Evolutionary conservation across 1,284 basidiomycete species (phyloP).

Genomic region (Trametes versicolor): DNA sequence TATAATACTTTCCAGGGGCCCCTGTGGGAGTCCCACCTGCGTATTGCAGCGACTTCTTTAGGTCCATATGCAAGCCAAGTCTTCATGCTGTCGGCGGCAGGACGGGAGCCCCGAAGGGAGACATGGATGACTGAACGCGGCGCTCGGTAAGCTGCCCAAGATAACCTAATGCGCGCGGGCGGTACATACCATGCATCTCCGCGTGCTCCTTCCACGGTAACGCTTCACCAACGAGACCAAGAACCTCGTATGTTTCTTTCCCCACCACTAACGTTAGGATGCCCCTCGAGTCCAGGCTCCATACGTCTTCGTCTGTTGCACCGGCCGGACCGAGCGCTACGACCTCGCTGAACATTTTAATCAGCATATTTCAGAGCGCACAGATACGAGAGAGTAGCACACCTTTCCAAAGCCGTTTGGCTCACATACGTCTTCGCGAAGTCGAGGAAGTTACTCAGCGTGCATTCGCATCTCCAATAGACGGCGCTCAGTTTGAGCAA

Average conservation of each 20-base stretch:
- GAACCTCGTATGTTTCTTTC: slow-evolving; percentile 62
- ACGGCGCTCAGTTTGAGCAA: slow-evolving; percentile 52
- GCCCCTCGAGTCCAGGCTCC: slow-evolving; percentile 71
- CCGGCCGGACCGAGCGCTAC: slow-evolving; percentile 46
- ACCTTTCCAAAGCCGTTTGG: slow-evolving; percentile 37
- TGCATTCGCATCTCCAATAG: slow-evolving; percentile 53
- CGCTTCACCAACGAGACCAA: slow-evolving; percentile 63
- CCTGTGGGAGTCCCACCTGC: slow-evolving; percentile 4
- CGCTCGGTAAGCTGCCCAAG: not conserved
- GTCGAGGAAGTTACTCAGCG: slow-evolving; percentile 53
- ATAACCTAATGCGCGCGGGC: not conserved
- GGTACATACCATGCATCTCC: slow-evolving; percentile 59
- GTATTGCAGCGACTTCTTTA: slow-evolving; percentile 7
- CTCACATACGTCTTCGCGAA: slow-evolving; percentile 40
- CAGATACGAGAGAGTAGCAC: not conserved
- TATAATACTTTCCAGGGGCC: slow-evolving; percentile 5
- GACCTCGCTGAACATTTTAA: slow-evolving; percentile 9
- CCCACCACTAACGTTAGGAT: slow-evolving; percentile 62
- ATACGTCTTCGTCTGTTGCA: slow-evolving; percentile 56
- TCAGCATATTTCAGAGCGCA: not conserved
- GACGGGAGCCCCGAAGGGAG: slow-evolving; percentile 41
- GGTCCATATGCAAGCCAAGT: slow-evolving; percentile 11
- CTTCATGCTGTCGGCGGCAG: not conserved
- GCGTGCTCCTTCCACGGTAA: slow-evolving; percentile 52
- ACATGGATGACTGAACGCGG: slow-evolving; percentile 53